A percentile compares a stretch with the other conserved stretches of the same genome.
Evolutionary conservation across 2,329 filamentous ascomycete genomes (phyloP).

Genomic region (Ascochyta lentis): DNA sequence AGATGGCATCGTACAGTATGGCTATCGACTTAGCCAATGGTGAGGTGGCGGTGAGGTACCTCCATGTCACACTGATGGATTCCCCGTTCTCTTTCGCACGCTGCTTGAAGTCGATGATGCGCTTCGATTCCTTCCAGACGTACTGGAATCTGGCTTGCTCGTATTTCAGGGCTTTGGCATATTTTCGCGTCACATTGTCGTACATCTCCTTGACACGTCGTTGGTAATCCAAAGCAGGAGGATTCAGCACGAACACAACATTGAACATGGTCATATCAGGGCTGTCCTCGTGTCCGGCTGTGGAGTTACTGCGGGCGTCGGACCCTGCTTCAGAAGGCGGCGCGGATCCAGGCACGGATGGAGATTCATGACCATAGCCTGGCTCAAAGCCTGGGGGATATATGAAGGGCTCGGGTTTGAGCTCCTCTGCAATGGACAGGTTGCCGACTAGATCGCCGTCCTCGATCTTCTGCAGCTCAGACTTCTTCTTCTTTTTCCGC

Average conservation of each 20-base stretch:
- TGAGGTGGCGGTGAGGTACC: constrained; percentile 72
- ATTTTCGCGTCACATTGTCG: constrained; percentile 86
- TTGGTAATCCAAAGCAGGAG: constrained; percentile 78
- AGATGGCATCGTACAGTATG: constrained; percentile 81
- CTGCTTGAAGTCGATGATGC: constrained; percentile 80
- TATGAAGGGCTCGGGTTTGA: constrained; percentile 36
- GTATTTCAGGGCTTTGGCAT: constrained; percentile 90
- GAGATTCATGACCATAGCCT: constrained; percentile 48
- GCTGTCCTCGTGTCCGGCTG: constrained; percentile 56
- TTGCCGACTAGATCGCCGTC: constrained; percentile 31
- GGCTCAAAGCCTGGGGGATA: constrained; percentile 49
- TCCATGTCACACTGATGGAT: constrained; percentile 73
- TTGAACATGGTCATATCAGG: constrained; percentile 96
- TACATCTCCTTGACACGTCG: constrained; percentile 79
- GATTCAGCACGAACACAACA: constrained; percentile 88
- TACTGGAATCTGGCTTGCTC: constrained; percentile 90
- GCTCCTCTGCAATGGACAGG: constrained; percentile 27
- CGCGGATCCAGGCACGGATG: constrained; percentile 39
- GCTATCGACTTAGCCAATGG: constrained; percentile 83
- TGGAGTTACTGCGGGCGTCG: constrained; percentile 50
- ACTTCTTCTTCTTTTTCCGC: constrained; percentile 39
- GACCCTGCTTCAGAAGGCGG: constrained; percentile 47
- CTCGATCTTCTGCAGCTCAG: constrained; percentile 28
- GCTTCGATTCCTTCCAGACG: constrained; percentile 88
- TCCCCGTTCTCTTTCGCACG: constrained; percentile 74